Conservation (phyloP, 805 yeast genomes). For the Kregervanrija delftensis region DNA sequence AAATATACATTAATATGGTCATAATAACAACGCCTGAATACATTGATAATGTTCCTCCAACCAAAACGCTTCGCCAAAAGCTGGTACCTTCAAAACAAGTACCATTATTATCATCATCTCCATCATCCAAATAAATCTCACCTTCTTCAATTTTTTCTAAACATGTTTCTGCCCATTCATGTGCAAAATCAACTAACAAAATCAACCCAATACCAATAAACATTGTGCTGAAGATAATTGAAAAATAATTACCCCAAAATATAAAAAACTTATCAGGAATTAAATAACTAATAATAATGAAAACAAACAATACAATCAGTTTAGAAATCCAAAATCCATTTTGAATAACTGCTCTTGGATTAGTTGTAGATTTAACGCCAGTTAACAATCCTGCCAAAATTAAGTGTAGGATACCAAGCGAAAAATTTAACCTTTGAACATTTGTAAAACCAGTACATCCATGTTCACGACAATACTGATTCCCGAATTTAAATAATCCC, state of each 20-base stretch:
- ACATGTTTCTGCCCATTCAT: conserved; percentile 97
- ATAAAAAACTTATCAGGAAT: conserved; percentile 85
- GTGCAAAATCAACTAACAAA: conserved; percentile 91
- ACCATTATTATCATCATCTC: conserved; percentile 36
- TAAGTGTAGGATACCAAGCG: conserved; percentile 75
- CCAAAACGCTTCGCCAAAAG: conserved; percentile 73
- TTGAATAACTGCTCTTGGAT: conserved; percentile 77
- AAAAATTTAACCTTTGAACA: conserved; percentile 87
- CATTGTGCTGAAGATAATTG: conserved; percentile 75
- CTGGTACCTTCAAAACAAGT: conserved; percentile 31
- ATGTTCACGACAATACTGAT: conserved; percentile 63
- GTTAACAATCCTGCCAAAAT: conserved; percentile 58
- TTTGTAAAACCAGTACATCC: conserved; percentile 87
- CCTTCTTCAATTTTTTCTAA: conserved; percentile 84
- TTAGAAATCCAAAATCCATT: conserved; percentile 90
- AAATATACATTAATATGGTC: conserved; percentile 72
- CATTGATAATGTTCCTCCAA: conserved; percentile 86
- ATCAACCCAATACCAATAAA: conserved; percentile 88
- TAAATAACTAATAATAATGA: conserved; percentile 58
- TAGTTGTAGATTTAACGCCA: conserved; percentile 69
- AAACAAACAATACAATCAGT: conserved; percentile 47
- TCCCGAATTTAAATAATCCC: conserved; percentile 56
- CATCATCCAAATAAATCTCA: conserved; percentile 45
- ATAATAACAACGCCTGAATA: conserved; percentile 65
- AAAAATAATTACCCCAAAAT: conserved; percentile 85